phyloP scores from a whole-genome alignment of 106 monocot genomes.

The Chionographis japonica region DNA sequence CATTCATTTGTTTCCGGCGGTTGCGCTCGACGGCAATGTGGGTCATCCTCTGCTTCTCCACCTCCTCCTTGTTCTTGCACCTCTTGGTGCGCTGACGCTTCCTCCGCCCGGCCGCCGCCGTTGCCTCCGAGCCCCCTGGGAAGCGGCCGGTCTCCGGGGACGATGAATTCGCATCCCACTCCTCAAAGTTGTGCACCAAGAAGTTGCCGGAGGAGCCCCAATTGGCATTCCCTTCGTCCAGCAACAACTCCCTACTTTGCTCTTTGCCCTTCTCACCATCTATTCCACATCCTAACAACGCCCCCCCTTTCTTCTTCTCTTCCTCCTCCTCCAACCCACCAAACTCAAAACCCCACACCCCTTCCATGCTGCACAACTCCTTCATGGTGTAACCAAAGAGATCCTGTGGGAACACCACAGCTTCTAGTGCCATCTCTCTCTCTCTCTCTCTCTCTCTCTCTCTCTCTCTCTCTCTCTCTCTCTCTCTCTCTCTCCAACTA shows the following conservation, averaged over 20 bases:
- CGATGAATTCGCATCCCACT: conserved; percentile 32
- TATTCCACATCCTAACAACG: not conserved
- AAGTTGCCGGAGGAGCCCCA: conserved; percentile 25
- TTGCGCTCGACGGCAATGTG: conserved; percentile 56
- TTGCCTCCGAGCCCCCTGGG: not conserved
- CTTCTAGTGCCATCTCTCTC: conserved; percentile 46
- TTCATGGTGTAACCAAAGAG: conserved; percentile 19
- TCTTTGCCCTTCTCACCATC: not conserved
- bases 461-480: too few relatives aligned
- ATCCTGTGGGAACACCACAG: conserved; percentile 56
- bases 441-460: too few relatives aligned
- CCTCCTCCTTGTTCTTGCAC: conserved; percentile 53
- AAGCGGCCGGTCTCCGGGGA: conserved; percentile 8
- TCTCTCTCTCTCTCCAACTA: too few relatives aligned
- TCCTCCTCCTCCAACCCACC: conserved; percentile 5
- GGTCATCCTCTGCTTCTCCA: conserved; percentile 49
- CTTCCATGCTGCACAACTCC: conserved; percentile 13
- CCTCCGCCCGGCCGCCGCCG: conserved; percentile 14
- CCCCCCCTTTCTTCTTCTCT: too few relatives aligned
- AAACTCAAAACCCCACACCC: conserved; percentile 8
- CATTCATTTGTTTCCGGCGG: conserved; percentile 48
- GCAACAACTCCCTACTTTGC: not conserved
- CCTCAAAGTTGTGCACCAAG: conserved; percentile 19
- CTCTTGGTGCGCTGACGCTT: conserved; percentile 36
- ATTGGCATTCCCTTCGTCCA: not conserved